These are phyloP conservation scores for Brasilioporus rufonigricans DNA, from an alignment of 768 basidiomycete genomes.

Conservation along the genomic window DNA sequence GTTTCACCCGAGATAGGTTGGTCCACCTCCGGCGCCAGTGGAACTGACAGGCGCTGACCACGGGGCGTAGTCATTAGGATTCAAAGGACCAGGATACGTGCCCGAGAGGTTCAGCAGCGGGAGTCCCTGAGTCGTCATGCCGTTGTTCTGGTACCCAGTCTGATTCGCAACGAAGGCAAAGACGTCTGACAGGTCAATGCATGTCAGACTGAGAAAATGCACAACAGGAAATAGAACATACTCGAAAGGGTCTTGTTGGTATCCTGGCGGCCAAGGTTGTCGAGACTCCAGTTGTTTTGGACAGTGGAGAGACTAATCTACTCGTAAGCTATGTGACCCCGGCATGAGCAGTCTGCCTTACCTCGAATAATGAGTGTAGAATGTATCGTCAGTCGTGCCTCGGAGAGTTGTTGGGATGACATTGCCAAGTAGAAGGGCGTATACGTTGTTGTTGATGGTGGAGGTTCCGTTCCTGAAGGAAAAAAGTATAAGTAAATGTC, in stretches of 20 bases:
- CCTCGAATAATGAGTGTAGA: slow-evolving; percentile 61
- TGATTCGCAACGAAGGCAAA: too few relatives aligned
- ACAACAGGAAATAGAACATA: slow-evolving; percentile 3
- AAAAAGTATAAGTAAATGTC: neutral
- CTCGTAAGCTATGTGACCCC: neutral
- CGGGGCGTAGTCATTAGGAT: too few relatives aligned
- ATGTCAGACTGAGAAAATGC: neutral
- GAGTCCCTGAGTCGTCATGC: too few relatives aligned
- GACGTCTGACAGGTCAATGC: too few relatives aligned
- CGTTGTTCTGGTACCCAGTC: too few relatives aligned
- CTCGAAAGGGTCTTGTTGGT: slow-evolving; percentile 41
- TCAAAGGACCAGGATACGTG: too few relatives aligned
- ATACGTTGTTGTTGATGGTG: slow-evolving; percentile 45
- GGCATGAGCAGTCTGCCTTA: slow-evolving; percentile 7
- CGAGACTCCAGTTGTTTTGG: slow-evolving; percentile 59
- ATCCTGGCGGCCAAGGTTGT: slow-evolving; percentile 57
- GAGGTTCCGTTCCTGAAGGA: slow-evolving; percentile 26
- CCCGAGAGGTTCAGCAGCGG: too few relatives aligned
- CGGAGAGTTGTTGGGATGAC: slow-evolving; percentile 42
- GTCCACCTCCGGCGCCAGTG: too few relatives aligned
- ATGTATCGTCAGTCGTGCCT: slow-evolving; percentile 48
- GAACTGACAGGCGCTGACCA: too few relatives aligned
- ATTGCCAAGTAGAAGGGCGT: slow-evolving; percentile 41
- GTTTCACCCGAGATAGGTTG: too few relatives aligned
- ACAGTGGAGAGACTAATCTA: slow-evolving; percentile 44